A percentile compares a stretch with the other conserved stretches of the same genome.
Evolutionary conservation across 192 early-diverging fungal genomes (phyloP).

Genomic region (Mortierella alpina): DNA sequence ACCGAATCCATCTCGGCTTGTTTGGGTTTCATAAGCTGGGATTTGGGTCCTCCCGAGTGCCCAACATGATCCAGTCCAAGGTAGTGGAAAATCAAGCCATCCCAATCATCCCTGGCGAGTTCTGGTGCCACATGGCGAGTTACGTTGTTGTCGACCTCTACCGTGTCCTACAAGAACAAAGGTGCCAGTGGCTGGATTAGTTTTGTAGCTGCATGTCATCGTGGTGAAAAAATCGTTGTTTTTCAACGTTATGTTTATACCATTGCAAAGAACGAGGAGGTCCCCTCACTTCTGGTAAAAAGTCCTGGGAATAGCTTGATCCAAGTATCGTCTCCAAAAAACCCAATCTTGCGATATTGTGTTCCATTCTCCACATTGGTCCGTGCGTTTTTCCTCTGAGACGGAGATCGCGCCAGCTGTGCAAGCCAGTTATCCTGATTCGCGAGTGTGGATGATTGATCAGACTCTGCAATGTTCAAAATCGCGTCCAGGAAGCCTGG

Average conservation of each 20-base stretch:
- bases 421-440: conserved; percentile 83
- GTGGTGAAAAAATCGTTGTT: not conserved
- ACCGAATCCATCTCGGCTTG: conserved; percentile 82
- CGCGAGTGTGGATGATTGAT: conserved; percentile 65
- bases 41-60: conserved; percentile 75
- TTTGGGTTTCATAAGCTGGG: conserved; percentile 78
- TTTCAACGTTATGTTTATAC: conserved; percentile 33
- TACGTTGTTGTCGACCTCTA: conserved; percentile 81
- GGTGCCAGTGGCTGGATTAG: not conserved
- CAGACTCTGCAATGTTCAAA: conserved; percentile 83
- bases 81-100: conserved; percentile 80
- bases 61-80: conserved; percentile 89
- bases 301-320: conserved; percentile 82
- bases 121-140: conserved; percentile 73
- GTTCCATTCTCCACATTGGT: conserved; percentile 6
- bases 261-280: conserved; percentile 74
- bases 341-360: conserved; percentile 64
- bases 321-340: conserved; percentile 98
- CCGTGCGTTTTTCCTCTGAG: conserved; percentile 1
- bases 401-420: conserved; percentile 60
- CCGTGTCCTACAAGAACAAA: conserved; percentile 72
- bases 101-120: conserved; percentile 69
- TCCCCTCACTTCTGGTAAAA: conserved; percentile 70
- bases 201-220: not conserved
- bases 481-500: conserved; percentile 87